Percentiles rank a stretch among this genome's conserved stretches.
Evolutionary conservation across 805 yeast species (phyloP).

Genomic region (Wickerhamiella qilinensis): DNA sequence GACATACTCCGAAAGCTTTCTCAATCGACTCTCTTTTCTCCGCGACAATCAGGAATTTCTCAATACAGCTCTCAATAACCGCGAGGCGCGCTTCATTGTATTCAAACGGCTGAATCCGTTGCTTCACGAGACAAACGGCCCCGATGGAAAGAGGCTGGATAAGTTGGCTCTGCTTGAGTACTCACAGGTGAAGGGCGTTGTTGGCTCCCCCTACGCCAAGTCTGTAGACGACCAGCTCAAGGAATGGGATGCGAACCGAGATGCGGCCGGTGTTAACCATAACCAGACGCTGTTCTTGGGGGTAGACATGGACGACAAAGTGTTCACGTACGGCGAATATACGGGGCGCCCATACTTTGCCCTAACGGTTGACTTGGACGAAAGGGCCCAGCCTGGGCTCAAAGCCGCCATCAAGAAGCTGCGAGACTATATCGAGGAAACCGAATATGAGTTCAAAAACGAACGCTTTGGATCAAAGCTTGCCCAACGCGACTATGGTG

Average conservation of each 20-base stretch:
- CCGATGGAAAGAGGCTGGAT: not conserved
- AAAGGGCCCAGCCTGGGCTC: not conserved
- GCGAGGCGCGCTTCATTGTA: constrained; percentile 35
- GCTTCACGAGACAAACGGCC: constrained; percentile 1
- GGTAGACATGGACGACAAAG: constrained; percentile 26
- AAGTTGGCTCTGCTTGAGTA: not conserved
- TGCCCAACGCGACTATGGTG: constrained; percentile 29
- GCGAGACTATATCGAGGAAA: not conserved
- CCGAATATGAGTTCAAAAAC: not conserved
- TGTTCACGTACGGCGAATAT: constrained; percentile 11
- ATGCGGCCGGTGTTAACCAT: constrained; percentile 17
- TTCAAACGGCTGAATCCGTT: constrained; percentile 19
- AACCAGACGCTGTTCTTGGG: constrained; percentile 32
- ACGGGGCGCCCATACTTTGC: constrained; percentile 27
- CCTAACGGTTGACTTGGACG: constrained; percentile 12
- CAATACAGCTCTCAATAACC: constrained; percentile 27
- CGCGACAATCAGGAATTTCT: constrained; percentile 41
- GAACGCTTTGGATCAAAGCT: constrained; percentile 1
- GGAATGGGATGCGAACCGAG: constrained; percentile 22
- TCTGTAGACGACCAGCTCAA: constrained; percentile 17
- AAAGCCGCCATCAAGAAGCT: not conserved
- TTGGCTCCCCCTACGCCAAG: constrained; percentile 22
- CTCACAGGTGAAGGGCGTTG: constrained; percentile 18
- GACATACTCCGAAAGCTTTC: constrained; percentile 34
- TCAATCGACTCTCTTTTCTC: constrained; percentile 50